Base-by-base conservation (phyloP, 1,284 basidiomycete genomes). In the Grifola frondosa region DNA sequence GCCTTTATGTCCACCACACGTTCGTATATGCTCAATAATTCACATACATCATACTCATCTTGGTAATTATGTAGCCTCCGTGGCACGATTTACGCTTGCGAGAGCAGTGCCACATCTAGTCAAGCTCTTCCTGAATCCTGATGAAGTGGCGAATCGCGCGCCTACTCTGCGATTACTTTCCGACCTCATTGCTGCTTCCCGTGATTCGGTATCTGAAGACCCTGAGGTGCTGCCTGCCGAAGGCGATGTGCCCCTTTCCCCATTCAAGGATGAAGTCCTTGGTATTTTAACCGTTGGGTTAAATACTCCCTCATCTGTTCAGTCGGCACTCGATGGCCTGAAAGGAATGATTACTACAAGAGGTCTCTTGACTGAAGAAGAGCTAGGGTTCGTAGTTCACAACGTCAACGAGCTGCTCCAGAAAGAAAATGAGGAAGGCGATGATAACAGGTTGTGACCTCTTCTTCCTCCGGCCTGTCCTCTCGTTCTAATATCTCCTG, bases 381-480 rank as follows among this genome's bases (percentile, higher is more conserved):
- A 98, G 61, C 65, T 91, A 3, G 79, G 81, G 10, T 92, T 87
- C 59, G 69, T 93, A 31, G 87, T 95, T 1, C 81, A 85, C 44
- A 83, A 80, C 41, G 74, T 89, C 23, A 84, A 90, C 55, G 84
- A 91, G 36, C 66, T 93, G 9, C 64, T 92, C 24, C 68, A 77
- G 26, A 71, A 73, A 17, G 70, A 77, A 30, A 69, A 73, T 20
- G 76, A 81, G 12, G 81, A 84, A 16, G 69, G 63, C 6, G 75
- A 78, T 16, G 80, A 83, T 33, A 60, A 75, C 38, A 80, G 77
- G 84, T 84, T 23, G 5, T 15, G 9, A 4, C 6, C 24, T 12
- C 28, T 9, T 29, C 26, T 28, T 32, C 24, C 11, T 4, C 37
- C 12, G 28, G 7, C 12, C 25, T n/a, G 13, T 8, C 20, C 9